Evolutionary conservation across 2,329 filamentous ascomycete species (phyloP).

Genomic region (Fusarium redolens): DNA sequence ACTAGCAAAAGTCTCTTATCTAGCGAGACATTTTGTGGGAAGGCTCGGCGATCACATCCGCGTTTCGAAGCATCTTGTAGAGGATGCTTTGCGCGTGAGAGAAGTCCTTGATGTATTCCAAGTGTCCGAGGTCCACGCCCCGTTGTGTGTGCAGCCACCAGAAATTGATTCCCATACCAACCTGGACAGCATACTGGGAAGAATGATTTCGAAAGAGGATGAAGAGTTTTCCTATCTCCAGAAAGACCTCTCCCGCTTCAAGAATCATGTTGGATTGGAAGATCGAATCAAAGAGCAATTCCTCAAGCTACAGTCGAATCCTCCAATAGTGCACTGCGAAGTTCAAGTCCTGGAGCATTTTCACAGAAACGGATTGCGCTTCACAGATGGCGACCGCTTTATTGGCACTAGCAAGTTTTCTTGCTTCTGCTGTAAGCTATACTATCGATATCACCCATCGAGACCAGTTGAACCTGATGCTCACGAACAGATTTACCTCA

Average conservation of each 20-base stretch:
- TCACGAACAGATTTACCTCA: background rate
- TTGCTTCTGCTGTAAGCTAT: background rate
- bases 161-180: background rate
- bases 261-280: background rate
- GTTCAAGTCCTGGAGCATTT: conserved; percentile 1
- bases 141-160: background rate
- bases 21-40: background rate
- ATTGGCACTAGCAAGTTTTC: background rate
- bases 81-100: background rate
- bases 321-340: background rate
- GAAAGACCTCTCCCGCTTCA: background rate
- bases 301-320: background rate
- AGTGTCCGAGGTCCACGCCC: background rate
- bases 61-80: background rate
- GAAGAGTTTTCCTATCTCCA: background rate
- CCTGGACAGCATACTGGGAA: background rate
- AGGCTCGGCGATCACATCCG: background rate
- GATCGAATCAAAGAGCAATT: background rate
- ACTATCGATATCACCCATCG: background rate
- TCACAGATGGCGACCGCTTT: background rate
- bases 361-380: background rate
- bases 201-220: background rate
- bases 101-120: background rate
- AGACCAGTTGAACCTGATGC: background rate
- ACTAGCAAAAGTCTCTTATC: background rate